Evolutionary conservation across 176 grass and related monocot species (phyloP).

Genomic region (Eleusine indica): DNA sequence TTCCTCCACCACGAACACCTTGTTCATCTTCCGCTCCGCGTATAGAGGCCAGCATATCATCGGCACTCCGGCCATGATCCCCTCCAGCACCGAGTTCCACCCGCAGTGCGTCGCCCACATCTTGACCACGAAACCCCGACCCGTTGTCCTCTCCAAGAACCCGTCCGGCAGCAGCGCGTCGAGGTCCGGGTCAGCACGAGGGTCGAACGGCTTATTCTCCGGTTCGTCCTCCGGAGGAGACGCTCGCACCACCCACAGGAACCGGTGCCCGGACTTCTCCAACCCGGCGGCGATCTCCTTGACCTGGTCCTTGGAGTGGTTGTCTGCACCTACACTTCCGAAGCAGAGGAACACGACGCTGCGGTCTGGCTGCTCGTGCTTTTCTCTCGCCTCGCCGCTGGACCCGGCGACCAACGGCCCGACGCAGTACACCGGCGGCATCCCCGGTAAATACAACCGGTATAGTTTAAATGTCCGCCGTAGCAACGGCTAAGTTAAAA

Average conservation of each 20-base stretch:
- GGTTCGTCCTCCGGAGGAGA: conserved; percentile 23
- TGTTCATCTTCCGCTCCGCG: conserved; percentile 62
- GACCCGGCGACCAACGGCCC: conserved; percentile 25
- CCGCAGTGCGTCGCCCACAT: conserved; percentile 63
- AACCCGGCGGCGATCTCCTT: conserved; percentile 53
- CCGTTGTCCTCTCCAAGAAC: conserved; percentile 49
- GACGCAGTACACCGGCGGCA: not conserved
- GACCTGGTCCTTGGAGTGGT: not conserved
- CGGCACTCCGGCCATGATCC: conserved; percentile 28
- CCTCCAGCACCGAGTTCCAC: conserved; percentile 59
- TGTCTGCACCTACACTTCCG: conserved; percentile 37
- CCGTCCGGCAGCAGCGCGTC: conserved; percentile 59
- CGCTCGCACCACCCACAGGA: conserved; percentile 25
- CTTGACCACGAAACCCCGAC: conserved; percentile 45
- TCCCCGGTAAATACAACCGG: not conserved
- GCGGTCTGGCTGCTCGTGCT: conserved; percentile 38
- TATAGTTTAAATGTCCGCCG: too few relatives aligned
- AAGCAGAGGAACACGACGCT: conserved; percentile 70
- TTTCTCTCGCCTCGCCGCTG: too few relatives aligned
- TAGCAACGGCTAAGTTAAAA: too few relatives aligned
- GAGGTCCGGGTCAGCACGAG: conserved; percentile 39
- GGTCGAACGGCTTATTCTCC: conserved; percentile 11
- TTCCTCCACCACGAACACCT: conserved; percentile 52
- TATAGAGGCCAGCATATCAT: conserved; percentile 38
- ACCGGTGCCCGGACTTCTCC: conserved; percentile 40